Evolutionary conservation across 371 early-diverging fungal species (phyloP).

Genomic region (Ordospora pajunii): DNA sequence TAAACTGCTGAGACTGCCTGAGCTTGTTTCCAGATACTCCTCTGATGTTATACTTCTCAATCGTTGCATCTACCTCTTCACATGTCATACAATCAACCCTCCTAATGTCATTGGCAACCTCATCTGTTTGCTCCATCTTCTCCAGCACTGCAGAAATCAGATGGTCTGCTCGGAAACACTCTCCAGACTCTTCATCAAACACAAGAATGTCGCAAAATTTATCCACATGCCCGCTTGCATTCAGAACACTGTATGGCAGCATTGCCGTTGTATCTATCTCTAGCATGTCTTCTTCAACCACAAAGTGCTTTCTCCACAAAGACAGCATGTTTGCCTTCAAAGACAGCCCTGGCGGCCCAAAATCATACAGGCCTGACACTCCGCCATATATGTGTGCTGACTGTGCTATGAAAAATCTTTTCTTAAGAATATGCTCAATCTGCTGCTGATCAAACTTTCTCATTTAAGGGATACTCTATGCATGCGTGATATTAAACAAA

Average conservation of each 20-base stretch:
- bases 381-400: conserved; percentile 33
- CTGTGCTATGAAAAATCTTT: conserved; percentile 29
- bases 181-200: conserved; percentile 75
- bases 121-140: conserved; percentile 72
- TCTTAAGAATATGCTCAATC: conserved; percentile 21
- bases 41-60: conserved; percentile 73
- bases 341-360: conserved; percentile 87
- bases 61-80: conserved; percentile 72
- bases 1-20: conserved; percentile 82
- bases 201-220: conserved; percentile 96
- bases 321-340: conserved; percentile 83
- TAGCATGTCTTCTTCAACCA: conserved; percentile 93
- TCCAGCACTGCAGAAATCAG: conserved; percentile 81
- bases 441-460: conserved; percentile 5
- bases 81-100: conserved; percentile 59
- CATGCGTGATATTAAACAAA: not conserved
- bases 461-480: not conserved
- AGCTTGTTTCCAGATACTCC: conserved; percentile 65
- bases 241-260: conserved; percentile 87
- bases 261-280: conserved; percentile 93
- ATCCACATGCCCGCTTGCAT: conserved; percentile 97
- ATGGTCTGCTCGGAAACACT: conserved; percentile 89
- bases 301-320: conserved; percentile 86
- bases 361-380: conserved; percentile 64
- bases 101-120: conserved; percentile 64